Evolutionary conservation across 2,329 filamentous ascomycete species (phyloP).

Genomic region (Tolypocladium cylindrosporum): DNA sequence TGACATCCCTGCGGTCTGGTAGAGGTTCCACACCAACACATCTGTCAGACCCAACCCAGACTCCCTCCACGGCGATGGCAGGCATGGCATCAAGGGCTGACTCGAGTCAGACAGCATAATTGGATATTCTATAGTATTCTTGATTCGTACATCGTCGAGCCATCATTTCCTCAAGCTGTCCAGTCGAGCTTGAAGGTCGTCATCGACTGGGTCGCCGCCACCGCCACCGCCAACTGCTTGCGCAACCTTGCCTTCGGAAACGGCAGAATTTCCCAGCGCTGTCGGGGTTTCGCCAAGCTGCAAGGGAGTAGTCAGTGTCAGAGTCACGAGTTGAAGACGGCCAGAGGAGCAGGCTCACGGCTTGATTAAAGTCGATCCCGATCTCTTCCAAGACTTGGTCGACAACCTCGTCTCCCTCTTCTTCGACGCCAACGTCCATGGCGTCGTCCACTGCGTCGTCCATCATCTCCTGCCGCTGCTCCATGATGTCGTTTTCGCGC

Average conservation of each 20-base stretch:
- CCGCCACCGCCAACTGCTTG: constrained; percentile 68
- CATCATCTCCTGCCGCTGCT: constrained; percentile 99
- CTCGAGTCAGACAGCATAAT: background rate
- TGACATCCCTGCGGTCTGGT: too few species aligned
- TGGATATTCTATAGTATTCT: background rate
- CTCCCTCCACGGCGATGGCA: background rate
- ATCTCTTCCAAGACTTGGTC: constrained; percentile 96
- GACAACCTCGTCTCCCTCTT: constrained; percentile 93
- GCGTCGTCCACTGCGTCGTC: constrained; percentile 97
- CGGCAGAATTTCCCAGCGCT: constrained; percentile 64
- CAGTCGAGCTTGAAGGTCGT: constrained; percentile 87
- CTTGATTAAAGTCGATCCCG: constrained; percentile 81
- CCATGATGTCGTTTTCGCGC: constrained; percentile 98
- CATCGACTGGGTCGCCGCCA: constrained; percentile 58
- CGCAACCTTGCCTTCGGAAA: constrained; percentile 68
- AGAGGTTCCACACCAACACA: too few species aligned
- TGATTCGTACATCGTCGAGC: background rate
- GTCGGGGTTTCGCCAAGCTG: constrained; percentile 89
- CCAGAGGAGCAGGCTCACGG: constrained; percentile 46
- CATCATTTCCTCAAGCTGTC: constrained; percentile 65
- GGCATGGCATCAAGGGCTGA: background rate
- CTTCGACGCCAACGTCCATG: constrained; percentile 80
- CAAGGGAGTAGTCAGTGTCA: background rate
- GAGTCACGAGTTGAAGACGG: background rate
- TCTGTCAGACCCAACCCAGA: background rate